These are phyloP conservation scores for Hymenoscyphus fraxineus DNA, from an alignment of 2,329 filamentous ascomycete species.

Conservation along the genomic window DNA sequence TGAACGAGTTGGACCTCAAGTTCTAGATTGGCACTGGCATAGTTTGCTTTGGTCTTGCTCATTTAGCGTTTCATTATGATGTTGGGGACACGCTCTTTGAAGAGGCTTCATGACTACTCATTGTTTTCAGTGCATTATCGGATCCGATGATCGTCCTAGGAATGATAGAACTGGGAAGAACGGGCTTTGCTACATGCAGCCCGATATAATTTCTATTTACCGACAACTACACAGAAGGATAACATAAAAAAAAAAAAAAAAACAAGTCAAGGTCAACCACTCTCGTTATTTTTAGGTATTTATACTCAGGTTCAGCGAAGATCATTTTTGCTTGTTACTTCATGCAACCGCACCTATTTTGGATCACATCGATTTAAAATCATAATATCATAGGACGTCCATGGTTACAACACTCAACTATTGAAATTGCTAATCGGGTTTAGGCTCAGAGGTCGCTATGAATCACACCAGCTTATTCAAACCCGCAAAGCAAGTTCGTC, in stretches of 20 bases:
- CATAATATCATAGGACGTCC: too few relatives aligned
- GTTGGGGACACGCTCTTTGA: neutral
- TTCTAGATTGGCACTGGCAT: neutral
- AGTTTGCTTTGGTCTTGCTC: neutral
- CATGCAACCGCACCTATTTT: neutral
- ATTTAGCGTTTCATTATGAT: neutral
- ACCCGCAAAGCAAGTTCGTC: neutral
- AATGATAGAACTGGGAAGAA: neutral
- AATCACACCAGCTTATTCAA: neutral
- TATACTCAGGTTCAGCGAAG: neutral
- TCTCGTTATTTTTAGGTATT: neutral
- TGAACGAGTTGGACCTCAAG: conserved; percentile 3
- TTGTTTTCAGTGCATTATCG: neutral
- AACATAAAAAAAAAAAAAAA: neutral
- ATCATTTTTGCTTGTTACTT: neutral
- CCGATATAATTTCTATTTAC: neutral
- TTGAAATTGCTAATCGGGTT: too few relatives aligned
- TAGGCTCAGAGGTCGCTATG: neutral
- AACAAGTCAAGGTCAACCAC: neutral
- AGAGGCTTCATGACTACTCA: neutral
- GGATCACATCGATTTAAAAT: too few relatives aligned
- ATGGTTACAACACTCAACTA: too few relatives aligned
- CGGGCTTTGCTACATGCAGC: neutral
- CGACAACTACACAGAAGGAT: neutral
- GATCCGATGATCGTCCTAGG: neutral